Evolutionary conservation across 2,329 filamentous ascomycete genomes (phyloP).

Genomic region (Ceratocystis huliohia): DNA sequence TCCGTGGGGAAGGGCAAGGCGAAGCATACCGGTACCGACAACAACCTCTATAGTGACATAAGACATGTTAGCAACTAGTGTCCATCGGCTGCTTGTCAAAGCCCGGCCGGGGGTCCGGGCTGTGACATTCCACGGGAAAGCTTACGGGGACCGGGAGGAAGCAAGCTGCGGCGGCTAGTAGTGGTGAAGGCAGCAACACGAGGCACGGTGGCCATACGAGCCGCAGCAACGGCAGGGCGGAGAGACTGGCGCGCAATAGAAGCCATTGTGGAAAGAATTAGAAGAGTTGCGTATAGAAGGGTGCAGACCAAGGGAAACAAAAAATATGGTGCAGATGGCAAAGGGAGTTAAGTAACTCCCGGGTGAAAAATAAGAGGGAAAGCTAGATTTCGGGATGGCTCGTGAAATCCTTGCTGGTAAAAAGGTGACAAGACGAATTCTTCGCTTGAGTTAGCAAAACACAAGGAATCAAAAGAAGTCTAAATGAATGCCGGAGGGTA

Average conservation of each 20-base stretch:
- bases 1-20: background rate
- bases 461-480: background rate
- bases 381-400: conserved; percentile 7
- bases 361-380: conserved; percentile 1
- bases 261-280: conserved; percentile 35
- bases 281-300: background rate
- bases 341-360: background rate
- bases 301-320: background rate
- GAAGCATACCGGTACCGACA: conserved; percentile 54
- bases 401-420: conserved; percentile 4
- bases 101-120: background rate
- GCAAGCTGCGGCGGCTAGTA: conserved; percentile 58
- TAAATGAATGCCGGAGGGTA: background rate
- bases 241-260: conserved; percentile 43
- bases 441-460: background rate
- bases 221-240: conserved; percentile 32
- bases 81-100: background rate
- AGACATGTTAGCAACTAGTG: conserved; percentile 32
- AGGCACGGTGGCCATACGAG: conserved; percentile 24
- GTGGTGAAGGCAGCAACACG: conserved; percentile 76
- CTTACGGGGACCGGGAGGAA: conserved; percentile 79
- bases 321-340: background rate
- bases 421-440: conserved; percentile 4
- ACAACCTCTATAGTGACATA: conserved; percentile 47
- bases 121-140: background rate